Conservation (phyloP, 768 basidiomycete genomes). For the Kwoniella newhampshirensis region DNA sequence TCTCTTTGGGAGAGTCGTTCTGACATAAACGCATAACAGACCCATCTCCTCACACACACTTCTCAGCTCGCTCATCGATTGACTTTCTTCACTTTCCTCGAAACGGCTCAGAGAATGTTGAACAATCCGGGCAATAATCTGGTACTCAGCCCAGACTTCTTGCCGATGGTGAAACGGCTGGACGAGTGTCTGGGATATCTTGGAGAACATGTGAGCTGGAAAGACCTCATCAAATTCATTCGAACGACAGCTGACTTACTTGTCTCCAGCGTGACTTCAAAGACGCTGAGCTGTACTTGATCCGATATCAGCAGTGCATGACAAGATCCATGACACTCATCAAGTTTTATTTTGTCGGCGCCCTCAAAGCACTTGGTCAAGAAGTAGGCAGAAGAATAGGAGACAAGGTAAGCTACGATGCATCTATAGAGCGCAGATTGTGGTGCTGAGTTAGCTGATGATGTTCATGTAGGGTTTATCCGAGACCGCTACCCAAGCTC, state of each 20-base stretch:
- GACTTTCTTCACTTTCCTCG: slow-evolving; percentile 93
- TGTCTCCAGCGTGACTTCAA: slow-evolving; percentile 73
- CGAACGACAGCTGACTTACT: neutral
- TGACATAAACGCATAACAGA: slow-evolving; percentile 57
- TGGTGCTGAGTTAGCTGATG: neutral
- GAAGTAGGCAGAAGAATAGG: slow-evolving; percentile 74
- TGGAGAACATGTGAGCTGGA: slow-evolving; percentile 69
- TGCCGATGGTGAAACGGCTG: slow-evolving; percentile 93
- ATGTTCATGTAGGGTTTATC: slow-evolving; percentile 64
- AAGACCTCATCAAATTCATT: neutral
- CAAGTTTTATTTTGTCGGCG: slow-evolving; percentile 92
- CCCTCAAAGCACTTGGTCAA: slow-evolving; percentile 70
- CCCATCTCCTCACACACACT: slow-evolving; percentile 71
- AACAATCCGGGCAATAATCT: slow-evolving; percentile 91
- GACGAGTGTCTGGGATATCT: slow-evolving; percentile 93
- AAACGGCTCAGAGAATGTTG: slow-evolving; percentile 86
- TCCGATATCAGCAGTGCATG: slow-evolving; percentile 97
- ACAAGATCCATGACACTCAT: slow-evolving; percentile 97
- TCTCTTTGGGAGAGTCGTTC: neutral
- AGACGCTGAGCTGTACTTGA: slow-evolving; percentile 90
- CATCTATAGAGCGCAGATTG: neutral
- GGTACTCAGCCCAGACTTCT: slow-evolving; percentile 84
- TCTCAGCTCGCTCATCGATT: slow-evolving; percentile 78
- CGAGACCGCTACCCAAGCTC: slow-evolving; percentile 63
- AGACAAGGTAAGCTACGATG: slow-evolving; percentile 63